Percentiles rank a stretch among this genome's conserved stretches.
Evolutionary conservation across 116 monocot species (phyloP).

Genomic region (Iris pallida): DNA sequence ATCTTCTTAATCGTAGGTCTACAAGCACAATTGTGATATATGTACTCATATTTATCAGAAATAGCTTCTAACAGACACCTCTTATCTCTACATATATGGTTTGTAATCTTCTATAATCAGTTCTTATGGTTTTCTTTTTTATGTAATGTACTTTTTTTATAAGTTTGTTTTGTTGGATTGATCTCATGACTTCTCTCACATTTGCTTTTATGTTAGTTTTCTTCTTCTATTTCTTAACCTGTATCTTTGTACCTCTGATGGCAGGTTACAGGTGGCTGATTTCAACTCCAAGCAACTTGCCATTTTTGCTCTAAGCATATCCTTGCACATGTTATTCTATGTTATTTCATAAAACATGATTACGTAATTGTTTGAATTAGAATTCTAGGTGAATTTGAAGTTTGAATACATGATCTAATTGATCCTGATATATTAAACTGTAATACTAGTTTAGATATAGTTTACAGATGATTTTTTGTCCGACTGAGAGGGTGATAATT

Average conservation of each 20-base stretch:
- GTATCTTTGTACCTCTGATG: not conserved
- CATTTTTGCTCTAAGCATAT: slow-evolving; percentile 52
- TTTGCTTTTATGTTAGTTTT: not conserved
- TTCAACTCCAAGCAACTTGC: slow-evolving; percentile 71
- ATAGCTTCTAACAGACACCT: slow-evolving; percentile 77
- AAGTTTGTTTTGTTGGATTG: too few species aligned
- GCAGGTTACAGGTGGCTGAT: slow-evolving; percentile 72
- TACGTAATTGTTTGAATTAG: too few species aligned
- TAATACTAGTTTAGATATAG: too few species aligned
- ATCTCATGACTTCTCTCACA: too few species aligned
- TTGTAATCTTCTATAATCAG: slow-evolving; percentile 1
- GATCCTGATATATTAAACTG: too few species aligned
- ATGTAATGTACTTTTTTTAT: not conserved
- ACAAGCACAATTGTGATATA: slow-evolving; percentile 64
- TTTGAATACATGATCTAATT: too few species aligned
- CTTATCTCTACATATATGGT: slow-evolving; percentile 85
- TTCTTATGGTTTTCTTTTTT: not conserved
- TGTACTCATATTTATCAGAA: slow-evolving; percentile 94
- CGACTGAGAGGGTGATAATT: too few species aligned
- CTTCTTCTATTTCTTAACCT: slow-evolving; percentile 4
- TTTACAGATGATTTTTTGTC: too few species aligned
- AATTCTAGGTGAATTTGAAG: too few species aligned
- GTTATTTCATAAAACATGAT: too few species aligned
- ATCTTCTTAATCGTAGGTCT: slow-evolving; percentile 39
- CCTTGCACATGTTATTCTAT: too few species aligned